Percentiles rank a stretch among this genome's conserved stretches.
These are phyloP conservation scores for Fusarium torreyae DNA, from an alignment of 2,329 filamentous ascomycete species.

Conservation along the genomic window DNA sequence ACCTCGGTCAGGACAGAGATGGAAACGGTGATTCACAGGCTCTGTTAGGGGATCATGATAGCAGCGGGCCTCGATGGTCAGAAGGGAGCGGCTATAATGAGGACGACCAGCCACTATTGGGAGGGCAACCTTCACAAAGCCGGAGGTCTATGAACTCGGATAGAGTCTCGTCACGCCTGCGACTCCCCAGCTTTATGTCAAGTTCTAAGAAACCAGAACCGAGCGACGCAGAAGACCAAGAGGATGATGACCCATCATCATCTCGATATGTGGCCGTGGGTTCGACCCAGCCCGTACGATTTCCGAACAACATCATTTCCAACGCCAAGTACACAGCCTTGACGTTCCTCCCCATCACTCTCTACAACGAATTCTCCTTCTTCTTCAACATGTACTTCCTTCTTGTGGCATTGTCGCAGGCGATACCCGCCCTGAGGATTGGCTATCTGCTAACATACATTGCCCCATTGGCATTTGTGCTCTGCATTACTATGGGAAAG, in stretches of 20 bases:
- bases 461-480: constrained; percentile 90
- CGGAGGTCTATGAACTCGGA: constrained; percentile 51
- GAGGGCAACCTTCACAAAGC: constrained; percentile 53
- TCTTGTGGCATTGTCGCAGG: constrained; percentile 93
- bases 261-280: constrained; percentile 85
- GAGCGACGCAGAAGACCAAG: constrained; percentile 64
- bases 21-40: constrained; percentile 74
- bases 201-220: constrained; percentile 53
- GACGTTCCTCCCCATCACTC: constrained; percentile 92
- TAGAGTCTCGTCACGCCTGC: constrained; percentile 65
- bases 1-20: constrained; percentile 70
- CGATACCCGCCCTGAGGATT: constrained; percentile 89
- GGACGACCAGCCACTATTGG: constrained; percentile 79
- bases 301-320: constrained; percentile 91
- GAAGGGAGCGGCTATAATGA: constrained; percentile 76
- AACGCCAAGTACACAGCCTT: constrained; percentile 98
- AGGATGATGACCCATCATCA: constrained; percentile 75
- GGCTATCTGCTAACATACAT: constrained; percentile 97
- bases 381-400: constrained; percentile 99
- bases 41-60: constrained; percentile 75
- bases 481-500: constrained; percentile 93
- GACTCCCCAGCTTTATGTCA: constrained; percentile 78
- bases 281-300: constrained; percentile 79
- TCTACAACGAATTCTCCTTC: constrained; percentile 99
- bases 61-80: constrained; percentile 69